Percentiles rank a stretch among this genome's conserved stretches.
Conservation (phyloP, 2,329 filamentous ascomycete genomes). For the Aspergillus fructus region DNA sequence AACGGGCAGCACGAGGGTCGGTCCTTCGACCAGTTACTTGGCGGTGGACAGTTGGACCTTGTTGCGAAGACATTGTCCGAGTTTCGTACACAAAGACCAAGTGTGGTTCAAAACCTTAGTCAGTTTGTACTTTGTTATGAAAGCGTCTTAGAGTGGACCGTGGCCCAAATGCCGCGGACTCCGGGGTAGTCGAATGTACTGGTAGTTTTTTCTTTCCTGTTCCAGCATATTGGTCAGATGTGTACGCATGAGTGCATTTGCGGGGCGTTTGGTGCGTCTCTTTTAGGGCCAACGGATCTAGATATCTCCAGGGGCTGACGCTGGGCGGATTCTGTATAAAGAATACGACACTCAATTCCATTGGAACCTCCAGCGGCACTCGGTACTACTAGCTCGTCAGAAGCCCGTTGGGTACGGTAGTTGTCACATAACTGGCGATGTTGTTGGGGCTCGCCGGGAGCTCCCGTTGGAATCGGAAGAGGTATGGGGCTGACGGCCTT, state of each 20-base stretch:
- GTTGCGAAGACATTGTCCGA: conserved; percentile 87
- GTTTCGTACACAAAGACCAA: conserved; percentile 81
- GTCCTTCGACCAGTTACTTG: conserved; percentile 60
- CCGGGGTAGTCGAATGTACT: not conserved
- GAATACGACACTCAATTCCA: not conserved
- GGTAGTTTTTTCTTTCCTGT: not conserved
- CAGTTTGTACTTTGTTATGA: conserved; percentile 98
- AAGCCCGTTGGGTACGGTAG: not conserved
- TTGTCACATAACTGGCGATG: not conserved
- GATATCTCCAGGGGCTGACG: not conserved
- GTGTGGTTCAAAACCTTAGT: conserved; percentile 92
- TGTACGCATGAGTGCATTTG: conserved; percentile 14
- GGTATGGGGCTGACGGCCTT: too few species aligned
- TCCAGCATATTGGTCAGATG: conserved; percentile 3
- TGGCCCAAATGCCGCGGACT: conserved; percentile 25
- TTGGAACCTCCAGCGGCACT: not conserved
- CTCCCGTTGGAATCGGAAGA: too few species aligned
- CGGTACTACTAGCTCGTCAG: not conserved
- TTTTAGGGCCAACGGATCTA: not conserved
- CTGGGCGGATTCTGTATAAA: not conserved
- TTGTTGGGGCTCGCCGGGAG: too few species aligned
- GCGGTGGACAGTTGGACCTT: conserved; percentile 70
- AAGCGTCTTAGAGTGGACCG: conserved; percentile 84
- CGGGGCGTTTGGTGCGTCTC: conserved; percentile 10
- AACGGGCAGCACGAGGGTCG: not conserved